Percentiles rank a stretch among this genome's conserved stretches.
Conservation (phyloP, 768 basidiomycete species). For the Leucosporidium scottii region DNA sequence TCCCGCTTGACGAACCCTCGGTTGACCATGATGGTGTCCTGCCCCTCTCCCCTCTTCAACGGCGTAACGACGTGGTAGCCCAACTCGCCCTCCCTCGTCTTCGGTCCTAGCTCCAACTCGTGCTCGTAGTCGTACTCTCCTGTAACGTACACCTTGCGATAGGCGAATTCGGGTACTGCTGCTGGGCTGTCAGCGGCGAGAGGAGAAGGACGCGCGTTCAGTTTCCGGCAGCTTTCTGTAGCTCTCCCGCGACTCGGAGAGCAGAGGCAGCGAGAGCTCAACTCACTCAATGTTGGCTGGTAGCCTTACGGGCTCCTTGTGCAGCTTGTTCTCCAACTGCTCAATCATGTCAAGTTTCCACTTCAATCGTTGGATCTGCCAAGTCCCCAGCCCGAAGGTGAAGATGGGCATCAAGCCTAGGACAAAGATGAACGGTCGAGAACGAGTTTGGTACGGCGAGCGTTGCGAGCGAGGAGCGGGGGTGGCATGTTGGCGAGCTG, state of each 20-base stretch:
- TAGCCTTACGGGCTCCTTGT: conserved; percentile 65
- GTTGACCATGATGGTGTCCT: conserved; percentile 79
- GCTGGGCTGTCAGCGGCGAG: conserved; percentile 49
- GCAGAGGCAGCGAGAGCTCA: conserved; percentile 28
- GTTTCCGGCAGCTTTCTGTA: conserved; percentile 8
- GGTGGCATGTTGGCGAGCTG: no score
- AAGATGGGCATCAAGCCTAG: conserved; percentile 56
- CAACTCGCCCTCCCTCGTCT: conserved; percentile 76
- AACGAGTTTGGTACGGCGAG: conserved; percentile 23
- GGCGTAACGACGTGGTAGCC: conserved; percentile 87
- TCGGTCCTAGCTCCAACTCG: conserved; percentile 73
- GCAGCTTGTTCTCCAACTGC: conserved; percentile 82
- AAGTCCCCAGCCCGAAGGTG: conserved; percentile 80
- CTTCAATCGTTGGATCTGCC: conserved; percentile 86
- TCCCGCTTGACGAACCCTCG: conserved; percentile 76
- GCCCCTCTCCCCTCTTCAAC: conserved; percentile 57
- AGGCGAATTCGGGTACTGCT: conserved; percentile 79
- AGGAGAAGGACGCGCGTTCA: conserved; percentile 12
- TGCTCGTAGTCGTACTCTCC: conserved; percentile 74
- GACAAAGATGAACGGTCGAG: conserved; percentile 26
- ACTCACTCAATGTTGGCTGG: conserved; percentile 80
- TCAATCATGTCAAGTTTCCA: conserved; percentile 95
- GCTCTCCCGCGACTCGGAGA: not conserved
- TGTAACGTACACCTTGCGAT: conserved; percentile 68
- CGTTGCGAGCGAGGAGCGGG: no score